Evolutionary conservation across 305 asterid genomes (phyloP).

Genomic region (Solanum hybrid): DNA sequence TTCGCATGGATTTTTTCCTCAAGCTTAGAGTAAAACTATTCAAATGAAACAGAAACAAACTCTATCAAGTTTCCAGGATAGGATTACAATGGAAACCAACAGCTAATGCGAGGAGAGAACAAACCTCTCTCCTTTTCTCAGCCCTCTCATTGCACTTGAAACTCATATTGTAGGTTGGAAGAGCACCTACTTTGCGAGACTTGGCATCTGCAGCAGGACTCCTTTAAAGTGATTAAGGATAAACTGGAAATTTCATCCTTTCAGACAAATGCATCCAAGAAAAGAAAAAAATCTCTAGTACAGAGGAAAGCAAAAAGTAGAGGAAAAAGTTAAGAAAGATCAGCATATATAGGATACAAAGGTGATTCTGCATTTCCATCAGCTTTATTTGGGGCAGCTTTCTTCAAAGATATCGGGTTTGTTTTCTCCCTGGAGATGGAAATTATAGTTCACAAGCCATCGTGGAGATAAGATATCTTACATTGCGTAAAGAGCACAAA

Average conservation of each 20-base stretch:
- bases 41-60: slow-evolving; percentile 13
- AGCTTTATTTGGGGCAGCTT: slow-evolving; percentile 35
- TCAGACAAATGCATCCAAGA: background rate
- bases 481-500: background rate
- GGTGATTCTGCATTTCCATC: slow-evolving; percentile 46
- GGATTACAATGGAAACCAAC: background rate
- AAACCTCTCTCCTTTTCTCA: slow-evolving; percentile 85
- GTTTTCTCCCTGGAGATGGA: slow-evolving; percentile 51
- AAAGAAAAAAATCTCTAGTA: background rate
- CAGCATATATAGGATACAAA: slow-evolving; percentile 40
- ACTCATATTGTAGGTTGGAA: slow-evolving; percentile 73
- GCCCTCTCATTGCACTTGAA: slow-evolving; percentile 94
- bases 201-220: slow-evolving; percentile 67
- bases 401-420: slow-evolving; percentile 36
- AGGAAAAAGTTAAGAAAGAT: background rate
- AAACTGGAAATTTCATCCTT: slow-evolving; percentile 3
- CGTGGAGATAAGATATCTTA: background rate
- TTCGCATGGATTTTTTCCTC: slow-evolving; percentile 91
- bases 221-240: slow-evolving; percentile 43
- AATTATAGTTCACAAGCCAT: slow-evolving; percentile 20
- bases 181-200: slow-evolving; percentile 53
- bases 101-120: slow-evolving; percentile 15
- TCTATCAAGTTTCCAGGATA: slow-evolving; percentile 4
- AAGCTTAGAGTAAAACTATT: slow-evolving; percentile 76
- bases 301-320: background rate